phyloP scores from a whole-genome alignment of 257 asterid species.

The Forsythia viridissima region DNA sequence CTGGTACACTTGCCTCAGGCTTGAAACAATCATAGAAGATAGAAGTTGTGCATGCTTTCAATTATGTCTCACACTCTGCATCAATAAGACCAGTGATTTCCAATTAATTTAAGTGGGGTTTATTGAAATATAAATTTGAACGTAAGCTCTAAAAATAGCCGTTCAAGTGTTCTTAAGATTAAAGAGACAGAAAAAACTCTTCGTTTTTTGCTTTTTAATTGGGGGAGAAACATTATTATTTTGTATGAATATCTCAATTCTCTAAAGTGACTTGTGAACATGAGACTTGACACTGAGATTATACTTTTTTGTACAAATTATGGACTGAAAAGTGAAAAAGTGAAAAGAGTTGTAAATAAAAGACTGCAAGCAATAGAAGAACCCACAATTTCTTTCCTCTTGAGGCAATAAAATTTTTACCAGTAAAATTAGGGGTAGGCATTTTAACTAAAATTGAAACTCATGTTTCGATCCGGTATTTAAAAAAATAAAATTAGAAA shows the following conservation, averaged over 20 bases:
- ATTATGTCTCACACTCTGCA: neutral
- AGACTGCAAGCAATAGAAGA: no score
- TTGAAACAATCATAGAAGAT: neutral
- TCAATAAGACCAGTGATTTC: neutral
- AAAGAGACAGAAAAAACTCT: neutral
- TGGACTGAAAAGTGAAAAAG: neutral
- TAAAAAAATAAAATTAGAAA: no score
- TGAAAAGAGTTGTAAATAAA: no score
- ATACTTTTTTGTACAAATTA: neutral
- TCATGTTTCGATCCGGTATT: no score
- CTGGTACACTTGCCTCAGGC: neutral
- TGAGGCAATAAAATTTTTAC: neutral
- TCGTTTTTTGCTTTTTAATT: no score
- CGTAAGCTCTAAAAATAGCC: neutral
- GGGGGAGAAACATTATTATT: no score
- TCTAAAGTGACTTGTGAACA: neutral
- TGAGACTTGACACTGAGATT: neutral
- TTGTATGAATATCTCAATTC: no score
- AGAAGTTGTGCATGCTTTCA: neutral
- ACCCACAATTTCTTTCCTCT: neutral
- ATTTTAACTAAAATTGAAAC: no score
- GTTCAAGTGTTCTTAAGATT: no score
- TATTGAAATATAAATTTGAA: neutral
- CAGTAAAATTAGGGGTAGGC: neutral
- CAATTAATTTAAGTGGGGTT: slow-evolving; percentile 16